These are phyloP conservation scores for Dothideomycetes sp. DNA, from an alignment of 2,329 filamentous ascomycete species.

Conservation along the genomic window DNA sequence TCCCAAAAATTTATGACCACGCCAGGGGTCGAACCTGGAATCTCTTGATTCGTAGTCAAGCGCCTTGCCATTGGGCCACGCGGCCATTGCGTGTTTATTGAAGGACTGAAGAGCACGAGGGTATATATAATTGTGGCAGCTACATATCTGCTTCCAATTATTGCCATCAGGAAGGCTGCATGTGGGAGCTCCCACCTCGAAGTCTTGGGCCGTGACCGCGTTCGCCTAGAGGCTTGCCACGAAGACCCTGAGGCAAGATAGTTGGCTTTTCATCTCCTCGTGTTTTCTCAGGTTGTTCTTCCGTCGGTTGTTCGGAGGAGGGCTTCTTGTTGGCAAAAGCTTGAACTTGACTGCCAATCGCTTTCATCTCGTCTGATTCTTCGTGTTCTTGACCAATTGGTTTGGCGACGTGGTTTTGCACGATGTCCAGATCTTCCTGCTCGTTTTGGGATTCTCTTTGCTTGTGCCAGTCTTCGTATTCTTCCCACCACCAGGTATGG, in stretches of 20 bases:
- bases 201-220: slow-evolving; percentile 15
- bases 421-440: slow-evolving; percentile 32
- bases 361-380: slow-evolving; percentile 22
- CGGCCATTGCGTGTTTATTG: no score
- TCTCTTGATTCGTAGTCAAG: slow-evolving; percentile 42
- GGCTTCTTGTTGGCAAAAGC: slow-evolving; percentile 22
- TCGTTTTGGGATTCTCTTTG: slow-evolving; percentile 19
- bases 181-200: slow-evolving; percentile 9
- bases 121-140: no score
- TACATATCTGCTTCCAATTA: no score
- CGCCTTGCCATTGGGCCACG: slow-evolving; percentile 50
- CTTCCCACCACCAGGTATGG: slow-evolving; percentile 46
- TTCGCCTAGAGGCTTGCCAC: slow-evolving; percentile 13
- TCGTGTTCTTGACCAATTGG: slow-evolving; percentile 17
- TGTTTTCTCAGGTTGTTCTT: slow-evolving; percentile 2
- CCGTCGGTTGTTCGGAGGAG: neutral
- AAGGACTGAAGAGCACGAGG: no score
- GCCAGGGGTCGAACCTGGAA: slow-evolving; percentile 17
- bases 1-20: no score
- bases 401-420: slow-evolving; percentile 18
- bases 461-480: slow-evolving; percentile 34
- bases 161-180: no score
- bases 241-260: slow-evolving; percentile 1
- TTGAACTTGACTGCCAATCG: slow-evolving; percentile 23
- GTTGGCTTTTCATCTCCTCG: neutral